Conservation (phyloP, 306 rosid species). For the Carpinus fangiana region DNA sequence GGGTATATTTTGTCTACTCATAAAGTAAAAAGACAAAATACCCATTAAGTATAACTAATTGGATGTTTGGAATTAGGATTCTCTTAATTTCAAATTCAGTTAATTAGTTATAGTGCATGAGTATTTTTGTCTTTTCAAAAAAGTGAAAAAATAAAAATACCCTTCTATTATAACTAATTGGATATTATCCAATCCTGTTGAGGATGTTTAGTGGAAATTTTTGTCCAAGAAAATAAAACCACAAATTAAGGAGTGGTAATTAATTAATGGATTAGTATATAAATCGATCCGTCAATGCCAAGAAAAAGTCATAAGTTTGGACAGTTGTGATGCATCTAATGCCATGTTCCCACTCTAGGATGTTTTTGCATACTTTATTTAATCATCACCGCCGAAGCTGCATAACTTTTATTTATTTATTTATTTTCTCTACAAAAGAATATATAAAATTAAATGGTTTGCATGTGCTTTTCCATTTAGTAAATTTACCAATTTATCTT, state of each 20-base stretch:
- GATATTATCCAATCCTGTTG: too few relatives aligned
- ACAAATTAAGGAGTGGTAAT: not conserved
- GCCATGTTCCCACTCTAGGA: not conserved
- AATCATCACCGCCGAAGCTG: not conserved
- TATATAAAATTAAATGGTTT: slow-evolving; percentile 14
- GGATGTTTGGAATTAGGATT: too few relatives aligned
- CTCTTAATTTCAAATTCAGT: too few relatives aligned
- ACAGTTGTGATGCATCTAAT: not conserved
- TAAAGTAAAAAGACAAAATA: too few relatives aligned
- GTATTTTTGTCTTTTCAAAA: too few relatives aligned
- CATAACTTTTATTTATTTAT: not conserved
- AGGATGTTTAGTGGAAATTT: too few relatives aligned
- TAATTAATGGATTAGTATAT: too few relatives aligned
- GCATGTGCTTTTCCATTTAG: slow-evolving; percentile 52
- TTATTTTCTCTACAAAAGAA: not conserved
- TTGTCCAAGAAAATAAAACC: not conserved
- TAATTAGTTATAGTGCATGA: too few relatives aligned
- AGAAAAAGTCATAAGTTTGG: not conserved
- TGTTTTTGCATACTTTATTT: not conserved
- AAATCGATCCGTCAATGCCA: not conserved
- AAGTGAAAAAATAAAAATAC: too few relatives aligned
- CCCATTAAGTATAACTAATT: too few relatives aligned
- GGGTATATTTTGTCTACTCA: too few relatives aligned
- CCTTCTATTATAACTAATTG: too few relatives aligned
- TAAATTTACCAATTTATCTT: slow-evolving; percentile 11